Evolutionary conservation across 768 basidiomycete genomes (phyloP), one percentile per base, ranked within the genome.

Genomic region (Crassisporium funariophilum): DNA sequence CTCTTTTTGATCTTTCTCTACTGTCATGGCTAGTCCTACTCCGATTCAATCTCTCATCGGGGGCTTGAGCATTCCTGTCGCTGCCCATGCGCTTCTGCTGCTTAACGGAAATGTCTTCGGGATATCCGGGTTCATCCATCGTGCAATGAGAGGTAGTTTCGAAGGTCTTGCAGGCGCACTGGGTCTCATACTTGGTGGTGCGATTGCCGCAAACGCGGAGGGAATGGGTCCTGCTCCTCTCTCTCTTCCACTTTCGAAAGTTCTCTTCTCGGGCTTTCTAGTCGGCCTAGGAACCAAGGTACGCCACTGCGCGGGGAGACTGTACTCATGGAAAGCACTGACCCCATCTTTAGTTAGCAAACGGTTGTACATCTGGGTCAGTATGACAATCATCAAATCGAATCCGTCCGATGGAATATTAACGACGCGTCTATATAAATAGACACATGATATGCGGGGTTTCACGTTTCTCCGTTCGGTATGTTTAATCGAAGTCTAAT

Each of bases 341-440:
- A 41, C 21, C 29, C 37, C 41, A 23, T 33, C 16, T 45, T 13
- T 39, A 82, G 82, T 59, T 84, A 42, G 69, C 76, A 12, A 82
- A 81, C 47, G 83, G 83, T 17, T 85, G 83, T 58, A 84, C 83
- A 9, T 84, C 83, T 13, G 83, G 82, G 81, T 83, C 61, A 17
- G 58, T 51, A 20, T 29, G 22, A 24, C 17, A 25, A 22, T 34
- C 17, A 34, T 44, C 12, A 29, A 36, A 51, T 21, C 29, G 20
- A 45, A n/a, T n/a, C 23, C 27, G 19, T 27, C 23, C 3, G 12
- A 4, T 5, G 9, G 27, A 37, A 15, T 25, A 12, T 38, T 24
- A 43, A 47, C 24, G 24, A 23, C 33, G 24, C 43, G n/a, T 47
- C 35, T 19, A 36, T 44, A 44, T 35, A 47, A 41, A 39, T 35